phyloP scores from a whole-genome alignment of 192 early-diverging fungal species.

The Gonapodya prolifera region DNA sequence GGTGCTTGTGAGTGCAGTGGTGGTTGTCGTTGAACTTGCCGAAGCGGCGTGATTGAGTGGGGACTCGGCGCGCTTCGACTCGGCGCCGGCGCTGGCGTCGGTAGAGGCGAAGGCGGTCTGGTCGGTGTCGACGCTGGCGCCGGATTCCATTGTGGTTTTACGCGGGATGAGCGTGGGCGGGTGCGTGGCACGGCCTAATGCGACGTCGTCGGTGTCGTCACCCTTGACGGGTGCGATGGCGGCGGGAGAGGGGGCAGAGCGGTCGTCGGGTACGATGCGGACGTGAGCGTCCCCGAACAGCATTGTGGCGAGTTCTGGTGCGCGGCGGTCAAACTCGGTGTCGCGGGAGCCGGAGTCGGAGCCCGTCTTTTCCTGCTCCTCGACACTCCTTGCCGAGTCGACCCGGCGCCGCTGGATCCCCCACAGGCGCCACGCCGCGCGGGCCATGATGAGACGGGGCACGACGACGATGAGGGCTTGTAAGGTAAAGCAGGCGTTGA shows the following conservation, averaged over 20 bases:
- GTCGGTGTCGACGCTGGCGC: not conserved
- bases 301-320: not conserved
- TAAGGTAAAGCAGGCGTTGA: constrained; percentile 3
- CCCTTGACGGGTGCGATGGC: too few species aligned
- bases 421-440: not conserved
- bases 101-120: too few species aligned
- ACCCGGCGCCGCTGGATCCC: not conserved
- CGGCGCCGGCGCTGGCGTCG: too few species aligned
- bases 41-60: too few species aligned
- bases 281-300: not conserved
- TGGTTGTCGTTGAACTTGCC: too few species aligned
- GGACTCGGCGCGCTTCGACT: too few species aligned
- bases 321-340: not conserved
- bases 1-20: too few species aligned
- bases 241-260: too few species aligned
- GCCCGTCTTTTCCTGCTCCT: not conserved
- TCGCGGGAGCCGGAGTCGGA: too few species aligned
- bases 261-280: not conserved
- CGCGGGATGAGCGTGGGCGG: too few species aligned
- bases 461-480: not conserved
- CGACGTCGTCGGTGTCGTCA: too few species aligned
- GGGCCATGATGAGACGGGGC: not conserved
- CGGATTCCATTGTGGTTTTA: not conserved
- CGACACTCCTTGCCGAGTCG: not conserved
- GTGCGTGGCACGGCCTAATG: too few species aligned